Evolutionary conservation across 805 yeast genomes (phyloP).

Genomic region (Cyberlindnera mrakii): DNA sequence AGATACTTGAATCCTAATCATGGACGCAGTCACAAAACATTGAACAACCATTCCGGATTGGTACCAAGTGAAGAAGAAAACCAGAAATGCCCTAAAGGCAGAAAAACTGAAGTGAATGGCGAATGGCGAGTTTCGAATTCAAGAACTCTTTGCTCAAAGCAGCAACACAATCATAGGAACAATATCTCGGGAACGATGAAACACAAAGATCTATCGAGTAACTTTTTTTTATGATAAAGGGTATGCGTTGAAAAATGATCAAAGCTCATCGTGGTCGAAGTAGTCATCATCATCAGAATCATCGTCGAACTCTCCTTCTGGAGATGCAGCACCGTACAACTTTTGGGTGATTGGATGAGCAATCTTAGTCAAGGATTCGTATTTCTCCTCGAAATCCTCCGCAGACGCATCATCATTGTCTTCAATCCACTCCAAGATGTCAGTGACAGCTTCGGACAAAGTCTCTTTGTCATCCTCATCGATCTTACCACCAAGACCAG

Average conservation of each 20-base stretch:
- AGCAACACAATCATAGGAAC: too few relatives aligned
- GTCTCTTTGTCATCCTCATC: constrained; percentile 90
- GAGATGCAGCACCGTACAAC: constrained; percentile 58
- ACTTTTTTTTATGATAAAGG: not conserved
- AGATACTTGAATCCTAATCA: too few relatives aligned
- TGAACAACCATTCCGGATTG: too few relatives aligned
- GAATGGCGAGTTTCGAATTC: too few relatives aligned
- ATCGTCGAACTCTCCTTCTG: constrained; percentile 25
- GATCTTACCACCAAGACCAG: constrained; percentile 68
- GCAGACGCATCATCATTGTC: constrained; percentile 76
- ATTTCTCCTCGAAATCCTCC: constrained; percentile 92
- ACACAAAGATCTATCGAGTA: not conserved
- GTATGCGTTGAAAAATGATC: constrained; percentile 10
- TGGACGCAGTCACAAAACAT: too few relatives aligned
- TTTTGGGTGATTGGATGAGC: constrained; percentile 93
- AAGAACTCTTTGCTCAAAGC: too few relatives aligned
- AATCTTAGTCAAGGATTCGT: constrained; percentile 68
- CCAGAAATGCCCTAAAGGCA: too few relatives aligned
- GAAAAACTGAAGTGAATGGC: too few relatives aligned
- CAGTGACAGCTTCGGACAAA: constrained; percentile 79
- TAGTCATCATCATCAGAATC: constrained; percentile 44
- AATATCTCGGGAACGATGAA: not conserved
- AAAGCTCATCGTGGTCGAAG: constrained; percentile 68
- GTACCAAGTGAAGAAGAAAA: too few relatives aligned
- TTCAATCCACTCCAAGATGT: constrained; percentile 82